Evolutionary conservation across 2,329 filamentous ascomycete genomes (phyloP), one percentile per base, ranked within the genome.

Genomic region (Chrysoporthe deuterocubensis): DNA sequence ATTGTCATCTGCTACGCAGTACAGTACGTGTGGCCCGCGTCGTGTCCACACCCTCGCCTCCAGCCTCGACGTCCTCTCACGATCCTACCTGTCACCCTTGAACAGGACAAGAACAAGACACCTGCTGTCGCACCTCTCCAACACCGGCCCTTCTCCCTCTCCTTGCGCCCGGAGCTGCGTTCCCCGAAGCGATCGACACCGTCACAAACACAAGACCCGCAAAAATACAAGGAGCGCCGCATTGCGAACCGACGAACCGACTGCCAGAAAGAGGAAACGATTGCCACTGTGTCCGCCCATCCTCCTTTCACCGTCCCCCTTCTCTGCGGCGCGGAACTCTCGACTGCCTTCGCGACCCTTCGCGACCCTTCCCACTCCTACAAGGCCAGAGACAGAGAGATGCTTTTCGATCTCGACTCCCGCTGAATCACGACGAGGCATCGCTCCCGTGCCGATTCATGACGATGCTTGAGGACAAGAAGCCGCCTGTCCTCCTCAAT

Each of bases 401-500:
- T 70, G 68, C 62, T 66, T 43, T 48, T 59, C 61, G 59, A 59
- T n/a, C 59, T 34, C 43, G 16, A 14, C 32, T 52, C 65, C 56
- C 62, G 44, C 46, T 70, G 63, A 70, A 56, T 18, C 52, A 64
- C 59, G 56, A 66, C 62, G 40, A 44, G 62, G 52, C 58, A 56
- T 62, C 54, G 64, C 48, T 48, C 62, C 44, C 62, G 62, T 26
- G 43, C 40, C 37, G 18, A 16, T 57, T 26, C 52, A 65, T 63
- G 59, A 70, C 62, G 44, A 70, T 70, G 68, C 62, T 65, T 26
- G 59, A 63, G 59, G 66, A 70, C 44, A 46, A 68, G 62, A 70
- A 54, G 43, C 40, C 59, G 40, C 32, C 66, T 40, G 56, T 60
- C 63, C 44, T 52, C 58, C 61, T 68, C 58, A 46, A 66, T 58